Conservation (phyloP, 768 basidiomycete genomes). For the Leccinum longicurvipes region DNA sequence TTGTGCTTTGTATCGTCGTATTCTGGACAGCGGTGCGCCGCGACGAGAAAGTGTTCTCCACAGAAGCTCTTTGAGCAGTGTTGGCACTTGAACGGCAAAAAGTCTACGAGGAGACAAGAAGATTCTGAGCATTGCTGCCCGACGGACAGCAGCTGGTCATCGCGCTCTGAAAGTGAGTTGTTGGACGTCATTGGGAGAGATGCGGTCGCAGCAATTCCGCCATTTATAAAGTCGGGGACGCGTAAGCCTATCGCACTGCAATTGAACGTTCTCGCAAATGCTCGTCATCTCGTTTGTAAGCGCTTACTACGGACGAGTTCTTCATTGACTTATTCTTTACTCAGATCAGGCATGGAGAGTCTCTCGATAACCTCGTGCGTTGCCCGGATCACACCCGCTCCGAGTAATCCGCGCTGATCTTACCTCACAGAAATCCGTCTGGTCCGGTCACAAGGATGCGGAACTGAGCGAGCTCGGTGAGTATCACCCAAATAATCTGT, state of each 20-base stretch:
- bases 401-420: neutral
- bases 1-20: conserved; percentile 72
- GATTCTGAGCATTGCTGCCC: conserved; percentile 70
- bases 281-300: conserved; percentile 28
- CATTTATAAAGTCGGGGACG: conserved; percentile 24
- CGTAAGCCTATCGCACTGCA: conserved; percentile 17
- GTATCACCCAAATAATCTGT: conserved; percentile 9
- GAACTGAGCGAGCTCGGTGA: conserved; percentile 72
- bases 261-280: conserved; percentile 11
- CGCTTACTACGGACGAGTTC: too few species aligned
- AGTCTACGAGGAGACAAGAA: conserved; percentile 72
- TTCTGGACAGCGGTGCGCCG: conserved; percentile 61
- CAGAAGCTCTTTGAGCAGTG: conserved; percentile 73
- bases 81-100: conserved; percentile 83
- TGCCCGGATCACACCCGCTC: neutral
- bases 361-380: conserved; percentile 68
- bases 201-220: neutral
- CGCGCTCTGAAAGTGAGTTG: too few species aligned
- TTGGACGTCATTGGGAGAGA: conserved; percentile 9
- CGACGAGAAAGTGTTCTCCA: conserved; percentile 73
- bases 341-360: conserved; percentile 79
- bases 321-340: too few species aligned
- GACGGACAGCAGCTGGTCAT: conserved; percentile 59
- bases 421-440: conserved; percentile 41
- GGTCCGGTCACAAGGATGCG: conserved; percentile 78